Conservation (phyloP, 495 filamentous ascomycete species). For the Neurospora cerealis region DNA sequence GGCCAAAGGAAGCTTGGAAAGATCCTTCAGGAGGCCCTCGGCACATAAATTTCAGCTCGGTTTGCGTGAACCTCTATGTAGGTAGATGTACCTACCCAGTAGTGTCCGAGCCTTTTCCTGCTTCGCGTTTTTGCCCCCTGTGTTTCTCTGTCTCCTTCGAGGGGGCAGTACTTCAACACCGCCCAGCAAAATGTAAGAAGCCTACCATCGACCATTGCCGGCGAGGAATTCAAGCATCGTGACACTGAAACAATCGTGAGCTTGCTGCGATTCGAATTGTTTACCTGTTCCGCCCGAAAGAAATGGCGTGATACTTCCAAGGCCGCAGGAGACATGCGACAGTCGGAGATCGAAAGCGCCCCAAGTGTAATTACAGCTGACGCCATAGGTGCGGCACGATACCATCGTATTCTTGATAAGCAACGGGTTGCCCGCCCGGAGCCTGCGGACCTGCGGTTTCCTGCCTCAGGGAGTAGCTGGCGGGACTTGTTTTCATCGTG, state of each 20-base stretch:
- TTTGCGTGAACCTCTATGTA: too few relatives aligned
- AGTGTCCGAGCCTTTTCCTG: too few relatives aligned
- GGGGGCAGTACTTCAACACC: not conserved
- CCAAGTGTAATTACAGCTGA: not conserved
- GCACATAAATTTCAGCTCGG: too few relatives aligned
- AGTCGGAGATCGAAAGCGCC: not conserved
- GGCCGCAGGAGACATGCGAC: not conserved
- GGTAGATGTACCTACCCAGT: too few relatives aligned
- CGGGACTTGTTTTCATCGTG: not conserved
- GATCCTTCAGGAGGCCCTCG: too few relatives aligned
- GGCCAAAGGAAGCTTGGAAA: too few relatives aligned
- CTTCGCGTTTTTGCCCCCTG: too few relatives aligned
- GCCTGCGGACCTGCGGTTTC: too few relatives aligned
- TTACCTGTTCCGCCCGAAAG: not conserved
- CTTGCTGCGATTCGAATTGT: not conserved
- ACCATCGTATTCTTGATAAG: not conserved
- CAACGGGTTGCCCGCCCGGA: not conserved
- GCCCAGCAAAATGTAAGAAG: not conserved
- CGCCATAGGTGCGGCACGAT: not conserved
- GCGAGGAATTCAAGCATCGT: not conserved
- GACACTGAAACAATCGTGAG: not conserved
- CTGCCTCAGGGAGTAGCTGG: too few relatives aligned
- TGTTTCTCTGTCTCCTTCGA: too few relatives aligned
- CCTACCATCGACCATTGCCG: not conserved
- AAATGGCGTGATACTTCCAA: not conserved